These are phyloP conservation scores for Yamadazyma atlantica DNA, from an alignment of 1,139 yeast genomes.

Conservation along the genomic window DNA sequence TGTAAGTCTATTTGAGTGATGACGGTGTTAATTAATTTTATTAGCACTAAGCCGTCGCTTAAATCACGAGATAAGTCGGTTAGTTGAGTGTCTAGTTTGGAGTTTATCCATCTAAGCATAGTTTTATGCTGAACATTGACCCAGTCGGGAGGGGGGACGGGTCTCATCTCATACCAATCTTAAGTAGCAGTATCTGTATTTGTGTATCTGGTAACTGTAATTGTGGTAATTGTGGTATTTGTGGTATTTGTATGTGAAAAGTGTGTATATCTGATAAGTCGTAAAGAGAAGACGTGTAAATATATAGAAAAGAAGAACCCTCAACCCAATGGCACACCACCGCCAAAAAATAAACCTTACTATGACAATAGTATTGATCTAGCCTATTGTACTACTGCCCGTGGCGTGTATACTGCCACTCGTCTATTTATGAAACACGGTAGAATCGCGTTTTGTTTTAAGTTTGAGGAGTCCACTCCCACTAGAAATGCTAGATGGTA, in stretches of 20 bases:
- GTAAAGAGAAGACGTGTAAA: neutral
- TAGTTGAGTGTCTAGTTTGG: constrained; percentile 27
- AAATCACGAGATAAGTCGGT: constrained; percentile 32
- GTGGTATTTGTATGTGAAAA: too few relatives aligned
- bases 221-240: too few relatives aligned
- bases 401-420: neutral
- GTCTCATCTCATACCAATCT: neutral
- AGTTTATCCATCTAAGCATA: constrained; percentile 49
- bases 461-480: too few relatives aligned
- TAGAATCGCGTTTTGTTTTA: neutral
- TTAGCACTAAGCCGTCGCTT: constrained; percentile 40
- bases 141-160: constrained; percentile 36
- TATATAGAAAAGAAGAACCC: neutral
- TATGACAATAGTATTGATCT: too few relatives aligned
- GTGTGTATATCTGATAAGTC: neutral
- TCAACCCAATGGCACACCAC: neutral
- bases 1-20: constrained; percentile 19
- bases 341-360: neutral
- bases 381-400: neutral
- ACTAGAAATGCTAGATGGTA: too few relatives aligned
- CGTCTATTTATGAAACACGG: neutral
- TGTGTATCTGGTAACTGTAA: too few relatives aligned
- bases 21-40: constrained; percentile 34
- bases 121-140: constrained; percentile 44
- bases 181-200: too few relatives aligned